Base-by-base conservation (phyloP, 2,329 filamentous ascomycete genomes). In the Acarospora socialis region DNA sequence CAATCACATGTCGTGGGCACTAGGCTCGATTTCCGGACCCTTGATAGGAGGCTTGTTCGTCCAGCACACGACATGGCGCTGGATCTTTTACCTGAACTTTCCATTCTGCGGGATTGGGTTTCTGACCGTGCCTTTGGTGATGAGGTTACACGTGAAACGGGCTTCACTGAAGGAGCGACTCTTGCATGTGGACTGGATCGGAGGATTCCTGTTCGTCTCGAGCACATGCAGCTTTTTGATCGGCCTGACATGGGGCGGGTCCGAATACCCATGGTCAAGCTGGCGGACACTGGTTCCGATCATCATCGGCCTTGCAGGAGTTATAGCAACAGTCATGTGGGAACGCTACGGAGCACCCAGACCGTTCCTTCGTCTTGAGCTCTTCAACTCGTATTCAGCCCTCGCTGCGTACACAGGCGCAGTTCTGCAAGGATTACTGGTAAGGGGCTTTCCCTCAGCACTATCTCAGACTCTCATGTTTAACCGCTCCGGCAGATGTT, bases 21-120 rank as follows among this genome's bases (percentile, higher is more conserved):
- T 35, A 10, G 29, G 28, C 7, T 9, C 22, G 10, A 15, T 28
- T 12, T 15, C 17, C 10, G 34, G 34, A 5, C 34, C 34, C 10
- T 9, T 40, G 6, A 29, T 40, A 13, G 37, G 37, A 9, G 35
- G 37, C 32, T 4, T 38, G 31, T 53, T 54, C 14, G 50, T 46
- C 0, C 45, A 55, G 16, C 35, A 45, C 15, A 37, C 47, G 2
- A 53, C 53, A 1, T 67, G 63, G 63, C 46, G 56, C 6, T 66
- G 59, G 59, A 53, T 59, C 8, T 68, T 70, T 32, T 63, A 56
- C 32, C 43, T 64, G 12, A 60, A 60, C 35, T 42, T 63, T 3
- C 60, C 59, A 5, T 38, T 49, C 34, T 40, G 43, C 23, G 37
- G 25, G 13, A 29, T 47, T 23, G 39, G 39, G 21, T 23, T 39